Percentiles rank a stretch among this genome's conserved stretches.
These are phyloP conservation scores for Acanthamoeba healyi DNA, from an alignment of 208 protist genomes.

Conservation along the genomic window DNA sequence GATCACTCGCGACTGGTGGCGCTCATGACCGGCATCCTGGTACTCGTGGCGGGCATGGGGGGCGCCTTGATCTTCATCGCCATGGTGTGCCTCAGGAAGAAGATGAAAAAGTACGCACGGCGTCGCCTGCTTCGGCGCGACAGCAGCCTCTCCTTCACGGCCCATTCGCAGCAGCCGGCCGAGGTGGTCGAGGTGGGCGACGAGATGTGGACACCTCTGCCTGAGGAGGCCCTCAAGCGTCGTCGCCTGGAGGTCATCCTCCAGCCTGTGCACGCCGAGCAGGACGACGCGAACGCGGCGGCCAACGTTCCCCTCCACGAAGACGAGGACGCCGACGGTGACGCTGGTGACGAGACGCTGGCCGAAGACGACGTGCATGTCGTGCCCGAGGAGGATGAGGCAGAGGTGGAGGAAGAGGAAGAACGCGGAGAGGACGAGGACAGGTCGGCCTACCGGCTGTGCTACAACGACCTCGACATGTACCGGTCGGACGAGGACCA, in stretches of 20 bases:
- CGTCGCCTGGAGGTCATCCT: not conserved
- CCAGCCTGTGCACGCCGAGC: not conserved
- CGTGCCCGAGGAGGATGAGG: not conserved
- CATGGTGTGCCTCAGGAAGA: not conserved
- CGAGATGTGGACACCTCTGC: not conserved
- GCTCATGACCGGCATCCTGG: not conserved
- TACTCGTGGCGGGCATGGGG: not conserved
- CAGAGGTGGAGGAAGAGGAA: not conserved
- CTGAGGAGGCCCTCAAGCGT: not conserved
- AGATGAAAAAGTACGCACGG: not conserved
- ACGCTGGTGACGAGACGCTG: not conserved
- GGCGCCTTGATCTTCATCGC: not conserved
- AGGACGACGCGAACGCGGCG: not conserved
- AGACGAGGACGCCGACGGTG: not conserved
- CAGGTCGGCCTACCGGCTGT: constrained; percentile 52
- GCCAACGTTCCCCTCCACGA: not conserved
- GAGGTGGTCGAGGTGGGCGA: not conserved
- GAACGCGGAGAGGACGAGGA: constrained; percentile 34
- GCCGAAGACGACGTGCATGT: not conserved
- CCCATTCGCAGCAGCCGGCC: not conserved
- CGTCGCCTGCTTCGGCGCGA: not conserved
- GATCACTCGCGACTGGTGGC: not conserved
- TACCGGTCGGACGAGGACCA: constrained; percentile 17
- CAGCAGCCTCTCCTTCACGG: not conserved
- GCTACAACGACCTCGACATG: constrained; percentile 69